Evolutionary conservation across 176 grass and related monocot genomes (phyloP), one percentile per base, ranked within the genome.

Genomic region (Ananas comosus): DNA sequence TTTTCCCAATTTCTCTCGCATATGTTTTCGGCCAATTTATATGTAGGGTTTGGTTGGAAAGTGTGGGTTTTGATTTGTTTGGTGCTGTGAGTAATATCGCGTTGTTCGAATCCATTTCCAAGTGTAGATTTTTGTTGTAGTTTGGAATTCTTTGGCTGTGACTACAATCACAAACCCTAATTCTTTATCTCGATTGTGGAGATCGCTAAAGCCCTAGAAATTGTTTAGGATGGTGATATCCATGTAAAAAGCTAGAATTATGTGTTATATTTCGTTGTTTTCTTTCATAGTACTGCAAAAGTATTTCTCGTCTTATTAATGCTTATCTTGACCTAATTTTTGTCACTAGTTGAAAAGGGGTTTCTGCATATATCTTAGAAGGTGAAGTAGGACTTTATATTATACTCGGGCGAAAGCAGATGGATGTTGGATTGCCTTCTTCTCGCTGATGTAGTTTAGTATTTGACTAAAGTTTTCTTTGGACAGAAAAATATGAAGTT

Each of bases 211-310:
- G 18, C 23, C 54, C 10, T 0, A 33, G 0, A 71, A 53, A 50
- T 5, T 66, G 19, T 51, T 49, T 21, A 70, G 27, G 13, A 42
- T 17, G 9, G 74, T 78, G 23, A 69, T n/a, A 27, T 69, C 54
- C 57, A 7, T 68, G 42, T 42, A 50, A 70, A 14, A 33, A 14
- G 17, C 17, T 61, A 61, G 10, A 42, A 42, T 42, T 42, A 7
- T 42, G 33, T 42, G 33, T 6, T 42, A 7, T 42, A 42, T 42
- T 42, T 42, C 4, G 4, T 7, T 42, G 33, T 42, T 42, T 42
- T 42, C 33, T 42, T 42, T 42, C 4, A 42, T 42, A 42, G 33
- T 42, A 42, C 33, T 42, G 33, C 33, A 42, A 42, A 33, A 6
- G 33, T 1, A 42, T 42, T 42, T 42, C 33, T 42, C 5, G 33